Evolutionary conservation across 2,329 filamentous ascomycete genomes (phyloP).

Genomic region (Colletotrichum sojae): DNA sequence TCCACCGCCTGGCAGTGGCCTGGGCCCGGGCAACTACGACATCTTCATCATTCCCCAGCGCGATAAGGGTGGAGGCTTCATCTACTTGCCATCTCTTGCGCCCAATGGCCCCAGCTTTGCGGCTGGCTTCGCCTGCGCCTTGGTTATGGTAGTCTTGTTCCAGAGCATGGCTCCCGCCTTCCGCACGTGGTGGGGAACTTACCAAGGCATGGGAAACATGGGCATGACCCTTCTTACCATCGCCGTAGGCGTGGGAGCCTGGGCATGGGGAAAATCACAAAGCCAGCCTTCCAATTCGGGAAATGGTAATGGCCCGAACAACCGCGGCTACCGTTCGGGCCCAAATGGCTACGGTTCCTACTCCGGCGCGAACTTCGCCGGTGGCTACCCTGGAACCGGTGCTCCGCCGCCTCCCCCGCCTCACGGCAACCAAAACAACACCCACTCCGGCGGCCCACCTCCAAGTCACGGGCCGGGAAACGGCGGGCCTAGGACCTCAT

Average conservation of each 20-base stretch:
- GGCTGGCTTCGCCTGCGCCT: constrained; percentile 84
- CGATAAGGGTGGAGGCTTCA: constrained; percentile 88
- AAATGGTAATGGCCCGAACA: constrained; percentile 30
- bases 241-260: constrained; percentile 82
- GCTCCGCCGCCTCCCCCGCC: constrained; percentile 43
- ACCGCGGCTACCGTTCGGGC: constrained; percentile 28
- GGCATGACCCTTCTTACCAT: constrained; percentile 81
- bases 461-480: constrained; percentile 46
- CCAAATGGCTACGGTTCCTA: constrained; percentile 36
- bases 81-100: constrained; percentile 92
- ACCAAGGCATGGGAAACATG: constrained; percentile 79
- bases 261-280: constrained; percentile 64
- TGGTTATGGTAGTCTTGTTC: constrained; percentile 81
- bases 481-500: constrained; percentile 54
- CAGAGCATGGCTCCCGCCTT: constrained; percentile 81
- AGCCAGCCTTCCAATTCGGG: constrained; percentile 50
- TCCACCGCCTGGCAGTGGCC: constrained; percentile 63
- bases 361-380: constrained; percentile 37
- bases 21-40: constrained; percentile 94
- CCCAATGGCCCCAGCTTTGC: constrained; percentile 92
- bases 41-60: constrained; percentile 97
- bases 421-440: constrained; percentile 35
- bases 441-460: constrained; percentile 36
- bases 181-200: constrained; percentile 79
- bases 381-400: constrained; percentile 35